phyloP scores from a whole-genome alignment of 495 filamentous ascomycete species.

The Zalerion maritima region DNA sequence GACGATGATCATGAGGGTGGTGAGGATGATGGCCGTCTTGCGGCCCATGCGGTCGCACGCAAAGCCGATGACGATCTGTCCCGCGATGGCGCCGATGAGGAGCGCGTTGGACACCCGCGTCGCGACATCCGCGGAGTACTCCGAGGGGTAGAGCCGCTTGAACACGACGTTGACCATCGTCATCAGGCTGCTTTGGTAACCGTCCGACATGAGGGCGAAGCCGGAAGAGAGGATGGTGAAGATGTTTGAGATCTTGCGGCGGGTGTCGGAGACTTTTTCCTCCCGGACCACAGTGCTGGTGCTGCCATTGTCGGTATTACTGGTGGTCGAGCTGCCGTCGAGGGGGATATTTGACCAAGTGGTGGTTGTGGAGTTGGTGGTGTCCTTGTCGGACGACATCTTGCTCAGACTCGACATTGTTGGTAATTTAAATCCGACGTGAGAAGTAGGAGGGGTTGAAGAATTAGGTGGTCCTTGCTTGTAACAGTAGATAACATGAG shows the following conservation, averaged over 20 bases:
- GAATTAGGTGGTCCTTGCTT: too few relatives aligned
- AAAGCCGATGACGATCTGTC: slow-evolving; percentile 34
- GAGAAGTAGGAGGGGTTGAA: too few relatives aligned
- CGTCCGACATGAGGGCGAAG: slow-evolving; percentile 38
- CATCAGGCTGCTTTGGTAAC: slow-evolving; percentile 41
- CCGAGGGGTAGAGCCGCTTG: slow-evolving; percentile 28
- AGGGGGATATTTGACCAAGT: too few relatives aligned
- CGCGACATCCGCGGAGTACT: slow-evolving; percentile 29
- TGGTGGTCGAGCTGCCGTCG: too few relatives aligned
- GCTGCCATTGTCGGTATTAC: too few relatives aligned
- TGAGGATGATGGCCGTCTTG: slow-evolving; percentile 37
- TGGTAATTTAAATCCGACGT: too few relatives aligned
- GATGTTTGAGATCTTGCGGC: slow-evolving; percentile 4
- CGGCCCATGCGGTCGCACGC: slow-evolving; percentile 39
- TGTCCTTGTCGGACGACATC: too few relatives aligned
- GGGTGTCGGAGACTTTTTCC: slow-evolving; percentile 2
- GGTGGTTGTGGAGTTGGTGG: too few relatives aligned
- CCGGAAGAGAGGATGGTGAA: slow-evolving; percentile 17
- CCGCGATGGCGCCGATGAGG: slow-evolving; percentile 37
- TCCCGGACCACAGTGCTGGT: too few relatives aligned
- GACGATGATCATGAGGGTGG: slow-evolving; percentile 36
- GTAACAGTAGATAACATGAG: too few relatives aligned
- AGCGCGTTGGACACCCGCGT: slow-evolving; percentile 40
- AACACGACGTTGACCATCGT: slow-evolving; percentile 39
- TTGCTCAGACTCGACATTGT: too few relatives aligned